Evolutionary conservation across 208 protist genomes (phyloP).

Genomic region (Vickermania spadyakhi): DNA sequence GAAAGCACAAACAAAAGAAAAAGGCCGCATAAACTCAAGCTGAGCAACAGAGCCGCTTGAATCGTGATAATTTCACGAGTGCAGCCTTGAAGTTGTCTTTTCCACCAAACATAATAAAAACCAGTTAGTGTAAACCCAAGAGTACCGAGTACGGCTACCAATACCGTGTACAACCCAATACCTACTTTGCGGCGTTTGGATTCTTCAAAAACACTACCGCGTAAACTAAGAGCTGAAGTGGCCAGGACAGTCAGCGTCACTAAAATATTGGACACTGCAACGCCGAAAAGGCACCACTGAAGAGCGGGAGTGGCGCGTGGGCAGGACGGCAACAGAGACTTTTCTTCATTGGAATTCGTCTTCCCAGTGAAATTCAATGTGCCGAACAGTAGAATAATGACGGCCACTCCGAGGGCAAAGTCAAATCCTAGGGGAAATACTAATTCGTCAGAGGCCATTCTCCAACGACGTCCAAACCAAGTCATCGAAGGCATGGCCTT

Average conservation of each 20-base stretch:
- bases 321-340: slow-evolving; percentile 9
- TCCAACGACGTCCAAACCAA: slow-evolving; percentile 71
- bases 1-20: slow-evolving; percentile 34
- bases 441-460: slow-evolving; percentile 67
- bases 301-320: slow-evolving; percentile 7
- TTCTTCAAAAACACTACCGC: slow-evolving; percentile 57
- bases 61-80: slow-evolving; percentile 19
- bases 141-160: slow-evolving; percentile 9
- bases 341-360: background rate
- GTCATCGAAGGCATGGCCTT: slow-evolving; percentile 52
- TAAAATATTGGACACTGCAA: slow-evolving; percentile 26
- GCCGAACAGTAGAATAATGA: slow-evolving; percentile 20
- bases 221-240: slow-evolving; percentile 30
- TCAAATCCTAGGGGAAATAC: slow-evolving; percentile 27
- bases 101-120: background rate
- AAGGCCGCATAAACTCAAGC: slow-evolving; percentile 16
- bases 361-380: background rate
- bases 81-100: background rate
- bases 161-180: slow-evolving; percentile 43
- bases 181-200: slow-evolving; percentile 48
- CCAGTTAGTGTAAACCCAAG: slow-evolving; percentile 21
- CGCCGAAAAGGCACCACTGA: slow-evolving; percentile 13
- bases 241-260: slow-evolving; percentile 23
- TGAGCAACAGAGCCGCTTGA: slow-evolving; percentile 19
- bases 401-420: background rate